phyloP scores from a whole-genome alignment of 306 rosid species.

The Sesbania bispinosa region DNA sequence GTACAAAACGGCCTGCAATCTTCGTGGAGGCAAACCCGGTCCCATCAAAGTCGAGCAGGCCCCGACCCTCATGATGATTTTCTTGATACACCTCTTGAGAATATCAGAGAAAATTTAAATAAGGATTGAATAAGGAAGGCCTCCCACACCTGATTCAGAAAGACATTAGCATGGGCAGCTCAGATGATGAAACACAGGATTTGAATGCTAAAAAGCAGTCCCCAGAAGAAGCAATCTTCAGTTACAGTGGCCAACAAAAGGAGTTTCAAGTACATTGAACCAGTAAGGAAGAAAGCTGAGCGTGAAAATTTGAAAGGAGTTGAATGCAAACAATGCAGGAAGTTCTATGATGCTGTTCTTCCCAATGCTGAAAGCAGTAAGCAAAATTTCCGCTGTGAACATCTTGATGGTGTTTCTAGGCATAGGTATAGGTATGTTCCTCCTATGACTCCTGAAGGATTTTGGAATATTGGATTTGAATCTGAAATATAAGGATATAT shows the following conservation, averaged over 20 bases:
- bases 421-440: constrained; percentile 91
- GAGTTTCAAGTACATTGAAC: constrained; percentile 77
- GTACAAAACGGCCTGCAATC: constrained; percentile 70
- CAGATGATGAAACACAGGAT: constrained; percentile 89
- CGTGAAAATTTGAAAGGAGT: constrained; percentile 85
- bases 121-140: constrained; percentile 40
- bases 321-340: constrained; percentile 90
- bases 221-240: constrained; percentile 47
- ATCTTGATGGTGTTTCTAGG: constrained; percentile 95
- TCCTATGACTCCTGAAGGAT: constrained; percentile 96
- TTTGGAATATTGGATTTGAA: constrained; percentile 98
- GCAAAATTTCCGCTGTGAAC: constrained; percentile 70
- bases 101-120: constrained; percentile 60
- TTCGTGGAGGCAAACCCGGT: constrained; percentile 77
- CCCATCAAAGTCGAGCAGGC: constrained; percentile 66
- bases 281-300: constrained; percentile 91
- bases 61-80: constrained; percentile 87
- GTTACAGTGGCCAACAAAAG: constrained; percentile 33
- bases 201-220: constrained; percentile 45
- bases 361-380: constrained; percentile 42
- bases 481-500: constrained; percentile 58
- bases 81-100: constrained; percentile 88
- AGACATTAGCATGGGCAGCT: constrained; percentile 37
- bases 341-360: constrained; percentile 91
- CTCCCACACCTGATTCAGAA: constrained; percentile 23